Evolutionary conservation across 2,329 filamentous ascomycete genomes (phyloP).

Genomic region (Penicillium sp.): DNA sequence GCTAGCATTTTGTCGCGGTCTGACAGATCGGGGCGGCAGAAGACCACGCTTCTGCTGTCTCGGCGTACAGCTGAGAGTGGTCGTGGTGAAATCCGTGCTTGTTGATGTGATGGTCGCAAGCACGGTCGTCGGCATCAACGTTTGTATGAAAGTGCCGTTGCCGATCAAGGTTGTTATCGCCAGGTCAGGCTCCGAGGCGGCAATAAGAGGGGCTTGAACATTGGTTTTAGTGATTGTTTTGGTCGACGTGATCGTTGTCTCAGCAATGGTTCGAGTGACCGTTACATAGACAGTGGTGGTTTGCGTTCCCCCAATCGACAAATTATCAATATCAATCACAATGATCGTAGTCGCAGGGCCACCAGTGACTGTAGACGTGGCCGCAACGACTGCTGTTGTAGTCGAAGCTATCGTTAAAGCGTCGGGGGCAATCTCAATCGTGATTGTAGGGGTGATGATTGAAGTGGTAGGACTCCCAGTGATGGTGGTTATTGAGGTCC

Average conservation of each 20-base stretch:
- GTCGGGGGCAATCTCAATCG: background rate
- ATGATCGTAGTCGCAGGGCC: background rate
- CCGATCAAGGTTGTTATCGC: background rate
- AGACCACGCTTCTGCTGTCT: conserved; percentile 1
- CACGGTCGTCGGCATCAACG: background rate
- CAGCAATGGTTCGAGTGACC: background rate
- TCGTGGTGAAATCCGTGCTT: background rate
- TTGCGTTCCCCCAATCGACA: background rate
- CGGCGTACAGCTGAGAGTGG: background rate
- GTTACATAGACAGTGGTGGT: background rate
- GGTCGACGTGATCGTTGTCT: background rate
- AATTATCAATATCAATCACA: background rate
- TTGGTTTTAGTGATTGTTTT: background rate
- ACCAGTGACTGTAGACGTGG: background rate
- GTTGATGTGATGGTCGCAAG: background rate
- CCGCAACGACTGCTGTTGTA: background rate
- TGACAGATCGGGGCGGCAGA: background rate
- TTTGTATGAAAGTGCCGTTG: background rate
- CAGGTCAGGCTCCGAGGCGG: background rate
- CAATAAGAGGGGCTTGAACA: background rate
- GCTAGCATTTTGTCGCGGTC: background rate
- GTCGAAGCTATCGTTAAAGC: background rate
- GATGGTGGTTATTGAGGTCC: background rate
- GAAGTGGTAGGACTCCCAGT: background rate
- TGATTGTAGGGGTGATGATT: background rate